Conservation (phyloP, 352 stramenopile species). For the Pythium rishiriense region DNA sequence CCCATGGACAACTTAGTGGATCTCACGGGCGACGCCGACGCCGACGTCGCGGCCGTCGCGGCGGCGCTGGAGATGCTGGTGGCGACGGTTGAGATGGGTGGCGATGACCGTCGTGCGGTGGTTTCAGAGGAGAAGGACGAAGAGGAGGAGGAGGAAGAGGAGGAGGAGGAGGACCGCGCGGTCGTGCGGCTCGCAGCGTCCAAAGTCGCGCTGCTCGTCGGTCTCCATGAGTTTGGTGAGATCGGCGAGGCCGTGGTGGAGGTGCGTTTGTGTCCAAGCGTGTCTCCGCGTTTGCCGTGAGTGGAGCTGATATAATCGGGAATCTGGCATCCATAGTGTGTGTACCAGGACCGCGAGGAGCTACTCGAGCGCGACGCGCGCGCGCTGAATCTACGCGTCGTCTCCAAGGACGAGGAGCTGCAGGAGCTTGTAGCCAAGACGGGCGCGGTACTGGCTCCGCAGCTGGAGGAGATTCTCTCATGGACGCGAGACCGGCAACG, state of each 20-base stretch:
- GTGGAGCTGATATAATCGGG: no score
- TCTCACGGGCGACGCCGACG: constrained; percentile 1
- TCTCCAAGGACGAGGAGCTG: constrained; percentile 64
- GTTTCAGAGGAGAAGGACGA: not conserved
- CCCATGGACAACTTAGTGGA: not conserved
- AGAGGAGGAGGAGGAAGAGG: not conserved
- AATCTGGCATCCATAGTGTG: no score
- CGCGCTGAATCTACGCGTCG: constrained; percentile 42
- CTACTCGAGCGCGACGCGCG: constrained; percentile 49
- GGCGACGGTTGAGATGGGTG: not conserved
- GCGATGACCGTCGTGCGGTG: not conserved
- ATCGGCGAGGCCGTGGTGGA: constrained; percentile 47
- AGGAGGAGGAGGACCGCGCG: not conserved
- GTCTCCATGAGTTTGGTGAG: constrained; percentile 75
- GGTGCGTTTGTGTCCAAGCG: constrained; percentile 13
- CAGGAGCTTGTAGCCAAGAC: constrained; percentile 52
- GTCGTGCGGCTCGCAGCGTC: constrained; percentile 69
- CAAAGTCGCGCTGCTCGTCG: constrained; percentile 65
- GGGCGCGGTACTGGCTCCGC: constrained; percentile 30
- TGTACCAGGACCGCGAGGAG: constrained; percentile 70
- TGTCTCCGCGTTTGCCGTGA: no score
- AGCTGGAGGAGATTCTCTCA: constrained; percentile 48
- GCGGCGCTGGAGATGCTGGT: not conserved
- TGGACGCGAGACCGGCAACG: constrained; percentile 43
- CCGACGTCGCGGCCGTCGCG: constrained; percentile 1